Evolutionary conservation across 495 filamentous ascomycete species (phyloP).

Genomic region (Neurospora discreta): DNA sequence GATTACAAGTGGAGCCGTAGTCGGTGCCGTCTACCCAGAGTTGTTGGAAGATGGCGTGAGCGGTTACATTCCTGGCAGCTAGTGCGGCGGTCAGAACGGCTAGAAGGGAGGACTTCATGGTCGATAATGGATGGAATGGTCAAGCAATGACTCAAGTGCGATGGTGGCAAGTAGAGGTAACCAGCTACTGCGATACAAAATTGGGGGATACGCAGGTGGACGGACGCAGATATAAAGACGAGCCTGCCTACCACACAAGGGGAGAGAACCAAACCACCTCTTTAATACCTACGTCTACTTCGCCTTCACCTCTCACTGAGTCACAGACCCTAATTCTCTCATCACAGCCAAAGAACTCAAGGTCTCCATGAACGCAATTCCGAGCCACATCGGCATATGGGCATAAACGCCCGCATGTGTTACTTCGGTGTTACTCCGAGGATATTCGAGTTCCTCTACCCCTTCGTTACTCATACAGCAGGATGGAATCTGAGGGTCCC

Average conservation of each 20-base stretch:
- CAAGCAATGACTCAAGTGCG: neutral
- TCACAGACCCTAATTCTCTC: neutral
- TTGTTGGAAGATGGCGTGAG: slow-evolving; percentile 41
- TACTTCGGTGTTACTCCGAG: neutral
- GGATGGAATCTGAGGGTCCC: neutral
- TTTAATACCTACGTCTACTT: neutral
- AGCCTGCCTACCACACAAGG: neutral
- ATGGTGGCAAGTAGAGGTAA: neutral
- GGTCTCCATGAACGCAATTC: neutral
- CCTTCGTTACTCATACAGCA: no score
- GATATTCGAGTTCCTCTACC: neutral
- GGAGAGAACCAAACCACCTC: neutral
- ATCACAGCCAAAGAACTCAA: neutral
- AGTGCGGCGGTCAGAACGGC: slow-evolving; percentile 16
- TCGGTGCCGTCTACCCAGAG: slow-evolving; percentile 42
- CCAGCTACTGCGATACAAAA: no score
- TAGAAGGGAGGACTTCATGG: slow-evolving; percentile 31
- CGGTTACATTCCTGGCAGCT: slow-evolving; percentile 24
- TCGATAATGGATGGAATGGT: neutral
- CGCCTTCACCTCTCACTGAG: neutral
- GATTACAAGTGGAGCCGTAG: slow-evolving; percentile 30
- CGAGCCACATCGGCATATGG: neutral
- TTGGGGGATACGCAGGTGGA: neutral
- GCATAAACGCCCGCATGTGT: neutral
- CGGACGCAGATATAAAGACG: neutral